Evolutionary conservation across 2,329 filamentous ascomycete species (phyloP).

Genomic region (Aspergillus intermedius): DNA sequence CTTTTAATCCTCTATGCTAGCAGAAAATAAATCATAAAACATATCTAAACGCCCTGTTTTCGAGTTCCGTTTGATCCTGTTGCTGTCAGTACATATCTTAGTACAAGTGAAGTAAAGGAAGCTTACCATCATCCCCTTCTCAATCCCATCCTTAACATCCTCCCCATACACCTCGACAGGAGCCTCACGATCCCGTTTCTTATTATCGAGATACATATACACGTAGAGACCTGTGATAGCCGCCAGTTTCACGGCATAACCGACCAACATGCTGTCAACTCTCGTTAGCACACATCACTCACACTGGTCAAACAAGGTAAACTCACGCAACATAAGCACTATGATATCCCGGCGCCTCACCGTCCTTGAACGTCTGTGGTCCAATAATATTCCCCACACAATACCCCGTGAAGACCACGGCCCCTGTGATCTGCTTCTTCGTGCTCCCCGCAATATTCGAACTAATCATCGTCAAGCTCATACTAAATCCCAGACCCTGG

Average conservation of each 20-base stretch:
- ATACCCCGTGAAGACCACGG: conserved; percentile 48
- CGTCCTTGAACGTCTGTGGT: conserved; percentile 47
- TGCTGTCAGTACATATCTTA: not conserved
- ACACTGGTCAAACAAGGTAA: not conserved
- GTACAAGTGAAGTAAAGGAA: not conserved
- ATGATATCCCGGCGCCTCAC: conserved; percentile 46
- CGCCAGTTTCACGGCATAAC: conserved; percentile 48
- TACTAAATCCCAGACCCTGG: conserved; percentile 48
- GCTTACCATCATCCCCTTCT: conserved; percentile 47
- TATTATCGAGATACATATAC: conserved; percentile 52
- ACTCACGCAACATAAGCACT: conserved; percentile 24
- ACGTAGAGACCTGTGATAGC: conserved; percentile 47
- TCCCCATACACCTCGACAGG: conserved; percentile 31
- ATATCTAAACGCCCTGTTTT: conserved; percentile 51
- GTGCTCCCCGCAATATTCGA: conserved; percentile 51
- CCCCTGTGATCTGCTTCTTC: conserved; percentile 49
- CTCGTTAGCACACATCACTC: conserved; percentile 1
- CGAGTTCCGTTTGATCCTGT: conserved; percentile 47
- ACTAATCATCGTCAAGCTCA: conserved; percentile 49
- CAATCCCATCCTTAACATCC: conserved; percentile 44
- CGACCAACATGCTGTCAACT: conserved; percentile 47
- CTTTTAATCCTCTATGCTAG: not conserved
- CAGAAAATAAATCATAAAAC: conserved; percentile 30
- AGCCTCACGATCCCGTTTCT: conserved; percentile 46
- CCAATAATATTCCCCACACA: conserved; percentile 52